These are phyloP conservation scores for Mycena sanguinolenta DNA, from an alignment of 768 basidiomycete species.

Conservation along the genomic window DNA sequence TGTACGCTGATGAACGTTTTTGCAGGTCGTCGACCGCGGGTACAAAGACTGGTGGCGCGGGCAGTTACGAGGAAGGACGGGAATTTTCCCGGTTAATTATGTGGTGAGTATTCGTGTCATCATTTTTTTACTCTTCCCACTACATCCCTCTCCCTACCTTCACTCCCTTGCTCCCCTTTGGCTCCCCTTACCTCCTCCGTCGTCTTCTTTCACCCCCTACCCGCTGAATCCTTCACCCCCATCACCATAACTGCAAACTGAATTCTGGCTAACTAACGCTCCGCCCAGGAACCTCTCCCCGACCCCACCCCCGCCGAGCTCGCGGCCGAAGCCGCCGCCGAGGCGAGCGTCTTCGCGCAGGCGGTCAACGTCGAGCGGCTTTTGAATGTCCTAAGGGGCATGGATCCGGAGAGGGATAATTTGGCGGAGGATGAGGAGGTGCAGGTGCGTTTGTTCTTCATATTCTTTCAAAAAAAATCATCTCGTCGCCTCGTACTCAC, in stretches of 20 bases:
- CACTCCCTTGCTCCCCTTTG: too few relatives aligned
- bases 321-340: constrained; percentile 86
- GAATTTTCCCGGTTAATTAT: constrained; percentile 98
- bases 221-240: not conserved
- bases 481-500: constrained; percentile 1
- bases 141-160: not conserved
- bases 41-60: constrained; percentile 99
- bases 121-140: not conserved
- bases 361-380: constrained; percentile 88
- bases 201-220: not conserved
- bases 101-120: constrained; percentile 69
- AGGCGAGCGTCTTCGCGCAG: constrained; percentile 89
- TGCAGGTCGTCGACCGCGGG: constrained; percentile 84
- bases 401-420: constrained; percentile 82
- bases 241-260: not conserved
- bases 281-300: constrained; percentile 80
- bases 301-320: constrained; percentile 85
- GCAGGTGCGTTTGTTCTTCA: constrained; percentile 60
- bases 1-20: not conserved
- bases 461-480: too few relatives aligned
- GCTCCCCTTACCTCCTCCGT: not conserved
- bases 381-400: constrained; percentile 75
- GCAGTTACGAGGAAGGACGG: constrained; percentile 88
- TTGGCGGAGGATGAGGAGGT: constrained; percentile 94
- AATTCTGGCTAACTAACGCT: not conserved